Percentiles rank a stretch among this genome's conserved stretches.
Conservation (phyloP, 1,139 yeast genomes). For the Sugiyamaella xylanicola region DNA sequence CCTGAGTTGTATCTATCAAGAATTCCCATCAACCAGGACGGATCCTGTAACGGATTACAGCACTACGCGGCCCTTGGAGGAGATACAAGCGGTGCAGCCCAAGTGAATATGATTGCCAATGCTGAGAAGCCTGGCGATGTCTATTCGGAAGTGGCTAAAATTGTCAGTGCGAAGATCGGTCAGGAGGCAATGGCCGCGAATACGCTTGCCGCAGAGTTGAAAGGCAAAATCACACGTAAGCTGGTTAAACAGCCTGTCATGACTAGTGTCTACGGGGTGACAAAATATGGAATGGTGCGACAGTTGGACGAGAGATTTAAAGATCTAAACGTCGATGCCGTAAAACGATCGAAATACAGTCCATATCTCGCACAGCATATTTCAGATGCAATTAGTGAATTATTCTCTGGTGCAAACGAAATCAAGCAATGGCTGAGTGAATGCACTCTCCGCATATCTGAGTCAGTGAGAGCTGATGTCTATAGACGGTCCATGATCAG, state of each 20-base stretch:
- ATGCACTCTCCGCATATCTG: slow-evolving; percentile 73
- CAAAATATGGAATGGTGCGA: slow-evolving; percentile 78
- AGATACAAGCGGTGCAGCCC: slow-evolving; percentile 65
- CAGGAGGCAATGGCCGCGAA: slow-evolving; percentile 45
- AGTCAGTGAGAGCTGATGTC: slow-evolving; percentile 46
- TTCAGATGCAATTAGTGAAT: slow-evolving; percentile 70
- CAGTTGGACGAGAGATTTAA: slow-evolving; percentile 55
- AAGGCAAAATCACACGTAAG: slow-evolving; percentile 70
- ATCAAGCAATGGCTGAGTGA: slow-evolving; percentile 91
- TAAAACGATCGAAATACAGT: slow-evolving; percentile 9
- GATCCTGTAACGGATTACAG: slow-evolving; percentile 75
- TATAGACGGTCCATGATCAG: slow-evolving; percentile 14
- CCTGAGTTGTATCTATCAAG: slow-evolving; percentile 57
- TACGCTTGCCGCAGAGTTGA: slow-evolving; percentile 50
- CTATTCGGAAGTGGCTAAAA: slow-evolving; percentile 58
- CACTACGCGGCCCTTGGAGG: slow-evolving; percentile 79
- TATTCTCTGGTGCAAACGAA: slow-evolving; percentile 81
- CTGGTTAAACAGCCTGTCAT: slow-evolving; percentile 93
- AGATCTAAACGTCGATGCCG: slow-evolving; percentile 43
- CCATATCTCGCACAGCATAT: slow-evolving; percentile 68
- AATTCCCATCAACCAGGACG: slow-evolving; percentile 71
- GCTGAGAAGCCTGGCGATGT: slow-evolving; percentile 51
- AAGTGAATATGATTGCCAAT: slow-evolving; percentile 60
- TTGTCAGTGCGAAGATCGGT: slow-evolving; percentile 53
- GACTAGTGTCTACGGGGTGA: slow-evolving; percentile 96